phyloP scores from a whole-genome alignment of 805 yeast genomes.

The Metschnikowia amazonensis region DNA sequence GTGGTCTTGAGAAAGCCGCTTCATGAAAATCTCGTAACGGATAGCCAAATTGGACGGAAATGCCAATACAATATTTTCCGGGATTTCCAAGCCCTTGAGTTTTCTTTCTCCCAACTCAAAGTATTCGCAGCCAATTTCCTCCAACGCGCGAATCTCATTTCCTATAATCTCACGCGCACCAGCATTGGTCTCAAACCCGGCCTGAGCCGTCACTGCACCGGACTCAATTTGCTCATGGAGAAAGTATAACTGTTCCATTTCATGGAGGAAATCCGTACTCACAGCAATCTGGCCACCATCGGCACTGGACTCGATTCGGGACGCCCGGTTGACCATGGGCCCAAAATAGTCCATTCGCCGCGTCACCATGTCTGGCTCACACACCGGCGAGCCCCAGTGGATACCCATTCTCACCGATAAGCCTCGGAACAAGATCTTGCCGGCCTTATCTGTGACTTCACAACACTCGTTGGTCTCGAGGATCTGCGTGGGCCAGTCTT shows the following conservation, averaged over 20 bases:
- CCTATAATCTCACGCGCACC: conserved; percentile 57
- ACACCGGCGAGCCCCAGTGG: conserved; percentile 97
- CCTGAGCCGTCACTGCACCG: conserved; percentile 26
- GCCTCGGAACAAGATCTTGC: conserved; percentile 71
- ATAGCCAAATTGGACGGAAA: conserved; percentile 65
- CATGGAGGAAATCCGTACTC: conserved; percentile 75
- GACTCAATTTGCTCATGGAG: conserved; percentile 40
- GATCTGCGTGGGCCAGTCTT: conserved; percentile 96
- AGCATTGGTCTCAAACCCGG: conserved; percentile 44
- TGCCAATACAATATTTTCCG: conserved; percentile 76
- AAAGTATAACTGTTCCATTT: conserved; percentile 55
- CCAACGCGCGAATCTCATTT: conserved; percentile 59
- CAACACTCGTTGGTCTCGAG: conserved; percentile 80
- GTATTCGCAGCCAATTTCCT: conserved; percentile 64
- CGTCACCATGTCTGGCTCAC: conserved; percentile 91
- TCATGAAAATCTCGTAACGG: conserved; percentile 48
- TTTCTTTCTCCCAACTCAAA: conserved; percentile 79
- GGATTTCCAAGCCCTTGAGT: conserved; percentile 90
- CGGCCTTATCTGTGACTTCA: conserved; percentile 63
- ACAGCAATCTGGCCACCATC: conserved; percentile 97
- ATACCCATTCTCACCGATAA: conserved; percentile 96
- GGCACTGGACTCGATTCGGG: conserved; percentile 90
- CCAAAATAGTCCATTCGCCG: conserved; percentile 98
- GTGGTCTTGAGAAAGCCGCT: conserved; percentile 20
- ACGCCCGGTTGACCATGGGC: conserved; percentile 95